Evolutionary conservation across 73 alveolate genomes (phyloP).

Genomic region (Effrenium voratum): DNA sequence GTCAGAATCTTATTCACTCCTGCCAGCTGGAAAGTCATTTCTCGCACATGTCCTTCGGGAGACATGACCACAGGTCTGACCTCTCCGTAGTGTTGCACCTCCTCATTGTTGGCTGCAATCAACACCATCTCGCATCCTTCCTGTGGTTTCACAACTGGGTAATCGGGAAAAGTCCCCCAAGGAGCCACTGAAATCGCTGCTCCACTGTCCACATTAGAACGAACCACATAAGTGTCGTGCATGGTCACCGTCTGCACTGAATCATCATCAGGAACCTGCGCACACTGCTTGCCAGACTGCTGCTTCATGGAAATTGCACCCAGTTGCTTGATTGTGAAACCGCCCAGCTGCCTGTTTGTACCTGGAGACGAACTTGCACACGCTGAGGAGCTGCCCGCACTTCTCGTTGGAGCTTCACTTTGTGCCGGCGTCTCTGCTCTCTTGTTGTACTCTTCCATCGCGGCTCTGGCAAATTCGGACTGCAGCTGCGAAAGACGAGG

Average conservation of each 20-base stretch:
- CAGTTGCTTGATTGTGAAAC: background rate
- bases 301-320: no score
- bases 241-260: no score
- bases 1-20: background rate
- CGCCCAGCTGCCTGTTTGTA: background rate
- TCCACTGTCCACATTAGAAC: background rate
- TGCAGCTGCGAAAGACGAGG: background rate
- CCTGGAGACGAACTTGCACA: background rate
- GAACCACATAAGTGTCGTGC: no score
- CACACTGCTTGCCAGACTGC: no score
- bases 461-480: conserved; percentile 2
- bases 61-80: background rate
- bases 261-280: no score
- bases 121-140: no score
- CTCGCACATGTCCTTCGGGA: background rate
- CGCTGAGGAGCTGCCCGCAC: background rate
- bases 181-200: background rate
- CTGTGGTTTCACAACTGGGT: background rate
- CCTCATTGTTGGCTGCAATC: background rate
- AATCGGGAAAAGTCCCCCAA: background rate
- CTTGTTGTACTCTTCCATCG: background rate
- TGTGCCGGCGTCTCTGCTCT: background rate
- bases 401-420: background rate
- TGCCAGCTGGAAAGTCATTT: background rate
- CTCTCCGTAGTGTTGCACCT: background rate